Percentiles rank a stretch among this genome's conserved stretches.
These are phyloP conservation scores for Cryptococcus jaspeensis DNA, from an alignment of 1,284 basidiomycete species.

Conservation along the genomic window DNA sequence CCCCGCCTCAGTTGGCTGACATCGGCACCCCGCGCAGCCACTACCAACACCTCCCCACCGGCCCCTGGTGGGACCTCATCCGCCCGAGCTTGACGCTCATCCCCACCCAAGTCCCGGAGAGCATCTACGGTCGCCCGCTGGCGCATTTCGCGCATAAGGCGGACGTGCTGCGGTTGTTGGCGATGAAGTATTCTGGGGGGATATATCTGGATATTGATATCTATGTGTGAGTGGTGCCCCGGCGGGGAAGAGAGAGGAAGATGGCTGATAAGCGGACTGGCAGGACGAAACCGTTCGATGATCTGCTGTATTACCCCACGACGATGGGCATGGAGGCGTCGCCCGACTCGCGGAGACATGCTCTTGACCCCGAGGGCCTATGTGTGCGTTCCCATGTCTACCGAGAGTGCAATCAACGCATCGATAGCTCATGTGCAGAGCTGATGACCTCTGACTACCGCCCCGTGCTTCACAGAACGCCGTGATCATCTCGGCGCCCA, in stretches of 20 bases:
- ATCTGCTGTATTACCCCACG: constrained; percentile 45
- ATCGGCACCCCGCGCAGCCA: constrained; percentile 31
- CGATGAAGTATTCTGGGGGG: constrained; percentile 51
- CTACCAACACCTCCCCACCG: constrained; percentile 47
- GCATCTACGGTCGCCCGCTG: constrained; percentile 40
- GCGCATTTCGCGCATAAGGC: constrained; percentile 51
- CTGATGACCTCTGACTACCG: background rate
- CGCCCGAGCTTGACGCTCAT: constrained; percentile 44
- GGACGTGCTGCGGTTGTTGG: constrained; percentile 46
- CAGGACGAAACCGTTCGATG: constrained; percentile 39
- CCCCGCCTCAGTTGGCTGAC: background rate
- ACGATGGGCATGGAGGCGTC: constrained; percentile 54
- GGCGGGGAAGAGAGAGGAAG: background rate
- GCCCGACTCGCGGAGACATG: constrained; percentile 36
- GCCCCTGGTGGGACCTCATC: constrained; percentile 51
- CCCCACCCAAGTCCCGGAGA: constrained; percentile 36
- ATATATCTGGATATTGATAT: constrained; percentile 57
- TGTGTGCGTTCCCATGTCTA: constrained; percentile 34
- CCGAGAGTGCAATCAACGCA: background rate
- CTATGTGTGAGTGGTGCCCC: constrained; percentile 39
- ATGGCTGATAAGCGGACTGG: background rate
- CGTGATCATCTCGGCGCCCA: constrained; percentile 52
- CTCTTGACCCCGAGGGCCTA: constrained; percentile 47
- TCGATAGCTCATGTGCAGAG: background rate
- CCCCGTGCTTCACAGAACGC: constrained; percentile 48